Base-by-base conservation (phyloP, 768 basidiomycete species). In the Auriculariales sp. region DNA sequence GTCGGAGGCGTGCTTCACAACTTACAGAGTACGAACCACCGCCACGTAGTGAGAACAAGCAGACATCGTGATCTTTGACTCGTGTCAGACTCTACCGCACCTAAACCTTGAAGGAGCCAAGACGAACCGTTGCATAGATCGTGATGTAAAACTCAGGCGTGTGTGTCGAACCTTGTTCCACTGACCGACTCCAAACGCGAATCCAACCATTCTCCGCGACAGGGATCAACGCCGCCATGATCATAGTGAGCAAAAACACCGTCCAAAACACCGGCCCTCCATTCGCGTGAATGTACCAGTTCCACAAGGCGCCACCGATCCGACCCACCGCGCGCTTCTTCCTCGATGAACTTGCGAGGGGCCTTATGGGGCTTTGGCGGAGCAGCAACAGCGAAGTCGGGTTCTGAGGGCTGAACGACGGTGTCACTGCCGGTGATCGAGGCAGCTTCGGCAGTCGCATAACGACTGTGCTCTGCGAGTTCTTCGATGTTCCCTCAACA, bases 261-360 rank as follows among this genome's bases (percentile, higher is more conserved):
- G 61, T 42, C 85, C 85, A 85, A 58, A 71, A 81, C 57, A 56
- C 56, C 52, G 59, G 65, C 57, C 62, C 72, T 28, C 77, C 77
- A 54, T 70, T 71, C 0, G 74, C 73, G 29, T 56, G 57, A 54
- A 81, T 61, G 52, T 82, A 82, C 0, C 70, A 71, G 35, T 64
- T 56, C 85, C 85, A 89, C 19, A 87, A 75, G 32, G 76, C 74
- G 50, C 70, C 65, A 45, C 73, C 64, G 48, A 89, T 83, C 42
- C 80, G 71, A 3, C 85, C 85, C 35, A 78, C 77, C 1, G 81
- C 83, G n/a, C 85, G 73, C 53, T 74, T 77, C 61, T 57, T 88
- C 86, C 57, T 94, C 90, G 4, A 93, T 68, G 42, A 93, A 72
- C 61, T 92, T 93, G 31, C 88, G 72, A 0, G 90, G 83, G 1